Conservation (phyloP, 805 yeast genomes). For the Ogataea corticis region DNA sequence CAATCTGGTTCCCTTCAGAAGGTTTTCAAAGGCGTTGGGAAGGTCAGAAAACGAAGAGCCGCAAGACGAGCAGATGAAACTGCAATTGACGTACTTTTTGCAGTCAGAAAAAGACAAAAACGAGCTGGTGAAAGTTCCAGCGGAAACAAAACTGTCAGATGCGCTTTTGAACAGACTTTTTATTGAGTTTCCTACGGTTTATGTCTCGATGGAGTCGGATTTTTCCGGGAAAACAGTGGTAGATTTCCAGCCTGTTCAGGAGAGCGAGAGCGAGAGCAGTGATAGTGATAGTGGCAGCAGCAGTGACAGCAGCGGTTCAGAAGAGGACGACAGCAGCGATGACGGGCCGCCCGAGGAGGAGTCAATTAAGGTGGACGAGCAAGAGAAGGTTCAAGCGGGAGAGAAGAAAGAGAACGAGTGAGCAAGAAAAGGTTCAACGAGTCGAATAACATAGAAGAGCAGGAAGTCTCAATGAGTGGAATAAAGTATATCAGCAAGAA, state of each 20-base stretch:
- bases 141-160: constrained; percentile 42
- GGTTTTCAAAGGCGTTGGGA: constrained; percentile 35
- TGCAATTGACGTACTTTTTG: constrained; percentile 13
- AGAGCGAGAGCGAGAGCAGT: constrained; percentile 10
- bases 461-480: no score
- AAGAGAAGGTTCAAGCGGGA: background rate
- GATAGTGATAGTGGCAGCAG: constrained; percentile 11
- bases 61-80: constrained; percentile 16
- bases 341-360: constrained; percentile 30
- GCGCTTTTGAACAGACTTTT: constrained; percentile 58
- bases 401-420: background rate
- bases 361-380: constrained; percentile 10
- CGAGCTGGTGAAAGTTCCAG: constrained; percentile 40
- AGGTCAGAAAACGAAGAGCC: constrained; percentile 25
- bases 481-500: no score
- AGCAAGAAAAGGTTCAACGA: background rate
- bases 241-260: constrained; percentile 24
- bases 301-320: constrained; percentile 2
- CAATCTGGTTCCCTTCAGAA: constrained; percentile 44
- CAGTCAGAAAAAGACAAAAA: constrained; percentile 13
- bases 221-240: constrained; percentile 31
- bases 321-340: constrained; percentile 13
- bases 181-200: constrained; percentile 76
- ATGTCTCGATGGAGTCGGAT: constrained; percentile 36
- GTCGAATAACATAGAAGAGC: no score